phyloP scores from a whole-genome alignment of 345 rosid genomes.

The Citropsis articulata region DNA sequence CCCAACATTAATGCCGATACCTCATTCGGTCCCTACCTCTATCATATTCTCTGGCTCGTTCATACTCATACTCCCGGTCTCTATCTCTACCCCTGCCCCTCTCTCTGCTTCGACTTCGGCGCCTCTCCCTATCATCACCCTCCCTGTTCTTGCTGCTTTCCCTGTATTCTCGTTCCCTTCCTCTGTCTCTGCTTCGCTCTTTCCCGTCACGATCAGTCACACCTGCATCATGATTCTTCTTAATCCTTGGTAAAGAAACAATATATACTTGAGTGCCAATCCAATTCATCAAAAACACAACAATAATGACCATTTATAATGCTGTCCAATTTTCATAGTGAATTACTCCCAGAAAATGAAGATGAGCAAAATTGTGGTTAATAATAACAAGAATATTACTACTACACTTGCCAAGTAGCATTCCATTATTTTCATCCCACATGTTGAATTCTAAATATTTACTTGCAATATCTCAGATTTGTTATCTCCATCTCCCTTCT shows the following conservation, averaged over 20 bases:
- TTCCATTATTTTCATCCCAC: neutral
- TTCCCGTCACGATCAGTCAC: conserved; percentile 60
- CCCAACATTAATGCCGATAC: conserved; percentile 39
- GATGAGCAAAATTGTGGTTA: neutral
- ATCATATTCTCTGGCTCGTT: conserved; percentile 56
- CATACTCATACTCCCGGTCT: conserved; percentile 49
- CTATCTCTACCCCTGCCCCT: conserved; percentile 55
- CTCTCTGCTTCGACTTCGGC: conserved; percentile 68
- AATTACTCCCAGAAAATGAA: neutral
- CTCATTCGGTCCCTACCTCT: conserved; percentile 54
- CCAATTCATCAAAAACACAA: neutral
- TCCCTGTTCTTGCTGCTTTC: conserved; percentile 52
- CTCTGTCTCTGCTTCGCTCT: conserved; percentile 81
- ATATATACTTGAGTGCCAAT: neutral
- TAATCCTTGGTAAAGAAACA: neutral
- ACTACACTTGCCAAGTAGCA: neutral
- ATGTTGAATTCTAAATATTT: no score
- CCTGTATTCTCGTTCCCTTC: conserved; percentile 66
- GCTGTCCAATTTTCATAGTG: neutral
- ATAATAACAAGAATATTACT: neutral
- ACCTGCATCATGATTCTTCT: conserved; percentile 33
- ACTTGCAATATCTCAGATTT: neutral
- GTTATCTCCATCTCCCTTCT: neutral
- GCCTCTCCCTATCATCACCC: conserved; percentile 58
- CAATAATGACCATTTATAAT: neutral